Evolutionary conservation across 495 filamentous ascomycete genomes (phyloP), one percentile per base, ranked within the genome.

Genomic region (Trichocladium antarcticum): DNA sequence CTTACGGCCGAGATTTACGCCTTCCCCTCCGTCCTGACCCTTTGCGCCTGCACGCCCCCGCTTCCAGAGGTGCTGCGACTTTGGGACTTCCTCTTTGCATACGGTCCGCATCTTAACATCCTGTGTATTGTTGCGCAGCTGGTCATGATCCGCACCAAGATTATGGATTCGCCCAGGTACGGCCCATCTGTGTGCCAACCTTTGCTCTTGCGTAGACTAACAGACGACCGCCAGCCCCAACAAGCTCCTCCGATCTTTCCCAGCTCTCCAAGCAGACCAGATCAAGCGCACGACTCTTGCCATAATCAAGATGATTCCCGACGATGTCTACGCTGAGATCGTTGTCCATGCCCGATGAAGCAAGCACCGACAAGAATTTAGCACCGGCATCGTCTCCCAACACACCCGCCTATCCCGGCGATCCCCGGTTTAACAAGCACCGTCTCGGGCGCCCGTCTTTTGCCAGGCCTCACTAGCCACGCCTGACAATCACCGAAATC

Each of bases 81-180:
- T n/a, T 99, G 92, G 92, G 92, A 99, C 64, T 99, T 99, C 56
- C 71, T 97, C 11, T 88, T 99, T 60, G 89, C 92, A 0, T 99
- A 95, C 57, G 92, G 92, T 0, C 76, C 87, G 29, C 93, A 97
- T 66, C 61, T 97, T 39, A 99, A 99, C 57, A 85, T 99, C 42
- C 62, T 99, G 9, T 97, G 93, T 59, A 95, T 99, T 54, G 93
- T 97, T 20, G 88, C 89, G n/a, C 92, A 99, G 66, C 69, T 99
- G 41, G 77, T 94, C 35, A 76, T 92, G 52, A 87, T 95, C 67
- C 73, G 89, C 43, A 87, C 93, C 44, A 78, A 81, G 38, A 79
- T 99, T 45, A 67, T 97, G 51, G 76, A 75, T 32, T 89, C 82
- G 54, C 74, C 81, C 37, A 97, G 85, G 92, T 95, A 72, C 54